Conservation (phyloP, 169 alveolate species). For the Plasmodium blacklocki region DNA sequence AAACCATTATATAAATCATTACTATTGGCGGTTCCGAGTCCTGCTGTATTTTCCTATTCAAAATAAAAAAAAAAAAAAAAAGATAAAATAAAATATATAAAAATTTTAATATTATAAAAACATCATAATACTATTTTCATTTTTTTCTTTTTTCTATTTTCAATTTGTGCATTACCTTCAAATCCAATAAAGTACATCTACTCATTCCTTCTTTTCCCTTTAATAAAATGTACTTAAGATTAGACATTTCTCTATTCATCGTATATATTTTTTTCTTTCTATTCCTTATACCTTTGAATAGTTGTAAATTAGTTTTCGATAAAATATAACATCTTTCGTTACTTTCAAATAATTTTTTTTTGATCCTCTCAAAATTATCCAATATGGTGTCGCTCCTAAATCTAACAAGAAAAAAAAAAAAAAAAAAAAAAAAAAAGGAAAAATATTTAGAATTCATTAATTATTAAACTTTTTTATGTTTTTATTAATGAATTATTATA, state of each 20-base stretch:
- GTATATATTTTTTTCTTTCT: constrained; percentile 62
- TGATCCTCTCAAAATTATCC: constrained; percentile 47
- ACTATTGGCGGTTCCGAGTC: background rate
- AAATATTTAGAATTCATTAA: background rate
- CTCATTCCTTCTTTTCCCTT: constrained; percentile 8
- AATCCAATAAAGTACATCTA: background rate
- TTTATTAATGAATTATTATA: background rate
- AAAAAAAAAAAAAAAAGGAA: background rate
- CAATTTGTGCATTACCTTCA: background rate
- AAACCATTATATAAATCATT: background rate
- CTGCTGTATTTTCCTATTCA: constrained; percentile 20
- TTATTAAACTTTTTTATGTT: background rate
- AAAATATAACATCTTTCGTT: constrained; percentile 66
- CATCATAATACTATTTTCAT: background rate
- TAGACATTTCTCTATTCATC: constrained; percentile 36
- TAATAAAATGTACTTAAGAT: constrained; percentile 25
- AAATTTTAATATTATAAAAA: background rate
- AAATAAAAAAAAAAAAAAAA: constrained; percentile 7
- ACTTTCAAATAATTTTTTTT: constrained; percentile 58
- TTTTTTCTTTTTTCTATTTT: constrained; percentile 9
- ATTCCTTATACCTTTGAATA: constrained; percentile 59
- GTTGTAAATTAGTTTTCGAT: constrained; percentile 61
- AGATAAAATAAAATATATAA: background rate
- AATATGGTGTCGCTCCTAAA: constrained; percentile 58
- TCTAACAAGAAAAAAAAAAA: background rate